Base-by-base conservation (phyloP, 306 rosid genomes). In the Gastrolobium villosum region DNA sequence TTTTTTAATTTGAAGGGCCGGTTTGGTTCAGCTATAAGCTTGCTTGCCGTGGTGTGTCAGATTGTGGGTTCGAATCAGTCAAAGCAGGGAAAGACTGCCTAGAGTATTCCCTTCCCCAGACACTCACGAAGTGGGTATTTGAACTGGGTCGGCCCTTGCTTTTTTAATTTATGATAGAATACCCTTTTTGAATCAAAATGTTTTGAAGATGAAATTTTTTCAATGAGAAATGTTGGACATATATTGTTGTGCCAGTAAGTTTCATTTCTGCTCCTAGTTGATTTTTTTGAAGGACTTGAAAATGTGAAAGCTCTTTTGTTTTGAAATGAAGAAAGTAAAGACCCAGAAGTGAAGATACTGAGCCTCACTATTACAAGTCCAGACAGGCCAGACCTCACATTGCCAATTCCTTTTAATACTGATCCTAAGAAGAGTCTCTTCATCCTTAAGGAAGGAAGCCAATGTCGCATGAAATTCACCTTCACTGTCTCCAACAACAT, bases 401-500 rank as follows among this genome's bases (percentile, higher is more conserved):
- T 90, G 63, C 90, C 94, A 74, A 79, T 93, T 78, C 96, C 96
- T 28, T 86, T 87, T 36, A 39, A 75, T 48, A 63, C 15, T 73
- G 74, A 72, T 40, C 69, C 96, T 32, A 93, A 93, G 75, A 89
- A 73, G 78, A 78, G 84, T 39, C 89, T 90, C 72, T 93, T 93
- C 79, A 77, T 81, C 20, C 91, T 93, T 59, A 93, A 87, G 89
- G 94, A 88, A 82, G 97, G 94, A 77, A 81, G 85, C 74, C 70
- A 63, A 36, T 89, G 87, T 81, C 82, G 82, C 64, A 82, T 89
- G 70, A 85, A 72, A 60, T 93, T 90, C 88, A 80, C 81, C 65
- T 89, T 90, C 75, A 45, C 78, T 5, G 97, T 93, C 86, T 74
- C 84, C 63, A 87, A 84, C 80, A 93, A 93, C 86, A 89, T 93